Conservation (phyloP, 2,329 filamentous ascomycete genomes). For the Xenosphaeropsis pyriputrescens region DNA sequence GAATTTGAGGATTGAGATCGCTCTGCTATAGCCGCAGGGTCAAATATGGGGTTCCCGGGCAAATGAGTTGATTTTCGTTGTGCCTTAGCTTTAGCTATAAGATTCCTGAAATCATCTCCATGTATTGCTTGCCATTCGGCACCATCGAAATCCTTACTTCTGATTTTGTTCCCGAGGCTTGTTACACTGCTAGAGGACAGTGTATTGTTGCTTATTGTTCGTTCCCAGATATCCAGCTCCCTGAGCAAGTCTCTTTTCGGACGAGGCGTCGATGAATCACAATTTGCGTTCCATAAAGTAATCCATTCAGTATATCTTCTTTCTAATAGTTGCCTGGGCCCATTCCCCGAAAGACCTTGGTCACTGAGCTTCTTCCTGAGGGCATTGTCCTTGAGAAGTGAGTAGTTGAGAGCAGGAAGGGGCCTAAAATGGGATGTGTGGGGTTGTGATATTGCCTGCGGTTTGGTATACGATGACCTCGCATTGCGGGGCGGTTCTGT, state of each 20-base stretch:
- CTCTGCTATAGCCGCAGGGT: too few relatives aligned
- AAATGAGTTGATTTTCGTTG: too few relatives aligned
- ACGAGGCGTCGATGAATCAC: conserved; percentile 65
- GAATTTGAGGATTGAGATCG: too few relatives aligned
- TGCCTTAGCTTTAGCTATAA: conserved; percentile 60
- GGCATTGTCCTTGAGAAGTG: conserved; percentile 64
- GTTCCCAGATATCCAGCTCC: conserved; percentile 79
- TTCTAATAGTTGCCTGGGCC: conserved; percentile 56
- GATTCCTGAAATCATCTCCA: conserved; percentile 57
- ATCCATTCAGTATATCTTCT: conserved; percentile 84
- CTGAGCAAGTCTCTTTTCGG: conserved; percentile 55
- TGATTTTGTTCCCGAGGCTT: conserved; percentile 38
- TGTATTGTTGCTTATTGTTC: conserved; percentile 55
- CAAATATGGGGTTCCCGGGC: too few relatives aligned
- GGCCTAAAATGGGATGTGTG: background rate
- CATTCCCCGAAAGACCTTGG: conserved; percentile 59
- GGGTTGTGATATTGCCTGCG: background rate
- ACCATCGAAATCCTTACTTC: conserved; percentile 80
- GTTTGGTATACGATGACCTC: conserved; percentile 2
- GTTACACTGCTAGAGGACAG: conserved; percentile 23
- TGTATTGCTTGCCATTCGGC: conserved; percentile 61
- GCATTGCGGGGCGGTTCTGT: conserved; percentile 27
- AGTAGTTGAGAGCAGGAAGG: conserved; percentile 73
- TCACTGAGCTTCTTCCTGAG: conserved; percentile 73
- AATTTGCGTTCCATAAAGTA: conserved; percentile 94